Base-by-base conservation (phyloP, 129 eudicot species). In the Pseudognaphalium luteoalbum region DNA sequence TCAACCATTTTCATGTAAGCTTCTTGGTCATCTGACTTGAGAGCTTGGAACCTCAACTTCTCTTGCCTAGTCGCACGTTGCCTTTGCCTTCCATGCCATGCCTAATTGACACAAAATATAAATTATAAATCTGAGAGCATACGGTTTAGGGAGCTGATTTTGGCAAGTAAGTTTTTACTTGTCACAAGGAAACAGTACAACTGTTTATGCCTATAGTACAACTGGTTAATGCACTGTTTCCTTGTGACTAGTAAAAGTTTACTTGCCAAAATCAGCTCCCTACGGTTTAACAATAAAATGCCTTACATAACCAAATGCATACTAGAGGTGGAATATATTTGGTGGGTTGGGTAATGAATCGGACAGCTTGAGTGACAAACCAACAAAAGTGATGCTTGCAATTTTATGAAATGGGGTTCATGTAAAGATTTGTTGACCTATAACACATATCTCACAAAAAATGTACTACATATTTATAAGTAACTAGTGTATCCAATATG, bases 1-100 rank as follows among this genome's bases (percentile, higher is more conserved):
- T 95, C 96, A 8, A 95, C 99, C 97, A 95, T 90, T 87, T 85
- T 95, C 99, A 95, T 95, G 89, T 95, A 95, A 30, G 99, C 96
- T 91, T 95, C 99, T 73, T 95, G 97, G 73, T 95, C 99, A 82
- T 91, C 97, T 70, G 96, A 87, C 74, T 86, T 89, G 59, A 95
- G 76, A 77, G 99, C 99, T 85, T 95, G 97, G 82, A 95, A 84
- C 89, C 99, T 87, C 91, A 95, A 71, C 74, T 95, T 91, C 81
- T 91, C 99, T 73, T 84, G 90, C 72, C 99, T 76, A 25, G 96
- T 89, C 78, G 99, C 99, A 73, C 97, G 87, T 78, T 95, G 97
- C 81, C 99, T 85, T 78, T 91, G 99, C 83, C 97, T 95, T 77
- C 94, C 99, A 78, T 95, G 99, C 99, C 99, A 95, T 80, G 96